Evolutionary conservation across 257 asterid species (phyloP), one percentile per base, ranked within the genome.

Genomic region (Solanum pimpinellifolium): DNA sequence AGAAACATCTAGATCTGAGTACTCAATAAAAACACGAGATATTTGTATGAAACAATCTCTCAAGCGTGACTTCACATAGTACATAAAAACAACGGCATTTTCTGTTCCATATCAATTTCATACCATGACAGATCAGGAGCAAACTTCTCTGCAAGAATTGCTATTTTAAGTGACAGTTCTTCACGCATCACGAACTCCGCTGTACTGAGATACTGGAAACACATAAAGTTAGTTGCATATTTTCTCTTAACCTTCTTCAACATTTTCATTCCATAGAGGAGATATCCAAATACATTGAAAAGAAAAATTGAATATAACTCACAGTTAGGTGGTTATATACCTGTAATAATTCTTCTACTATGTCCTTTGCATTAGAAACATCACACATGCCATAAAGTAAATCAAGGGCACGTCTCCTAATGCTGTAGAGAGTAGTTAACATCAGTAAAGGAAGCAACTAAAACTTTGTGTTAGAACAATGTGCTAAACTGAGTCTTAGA

Each of bases 61-160:
- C 20, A 81, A 31, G 85, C 2, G 13, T 81, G 66, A 78, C 59
- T 46, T 78, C 66, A 78, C 16, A 46, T 46, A 18, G 39, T 31
- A 49, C 46, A 81, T 49, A 69, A 81, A 27, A 81, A 49, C 69
- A 49, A 81, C 35, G 69, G 69, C 39, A 49, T 81, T 81, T 81
- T 49, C 62, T 11, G 31, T 31, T 81, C 44, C 29, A 80, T 49
- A 81, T 81, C 29, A 49, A 49, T 81, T 49, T 81, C 95, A 86
- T 95, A 96, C 99, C 99, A 96, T 87, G 99, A 94, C 89, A 96
- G 90, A 92, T 96, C 99, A 44, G 99, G 99, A 73, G 99, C 98
- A 92, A 96, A 96, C 93, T 96, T 96, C 94, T 96, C 99, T 2
- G 99, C 97, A 27, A 96, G 95, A 92, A 96, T 96, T 69, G 98